These are phyloP conservation scores for Pyrenophora graminea DNA, from an alignment of 2,329 filamentous ascomycete species.

Conservation along the genomic window DNA sequence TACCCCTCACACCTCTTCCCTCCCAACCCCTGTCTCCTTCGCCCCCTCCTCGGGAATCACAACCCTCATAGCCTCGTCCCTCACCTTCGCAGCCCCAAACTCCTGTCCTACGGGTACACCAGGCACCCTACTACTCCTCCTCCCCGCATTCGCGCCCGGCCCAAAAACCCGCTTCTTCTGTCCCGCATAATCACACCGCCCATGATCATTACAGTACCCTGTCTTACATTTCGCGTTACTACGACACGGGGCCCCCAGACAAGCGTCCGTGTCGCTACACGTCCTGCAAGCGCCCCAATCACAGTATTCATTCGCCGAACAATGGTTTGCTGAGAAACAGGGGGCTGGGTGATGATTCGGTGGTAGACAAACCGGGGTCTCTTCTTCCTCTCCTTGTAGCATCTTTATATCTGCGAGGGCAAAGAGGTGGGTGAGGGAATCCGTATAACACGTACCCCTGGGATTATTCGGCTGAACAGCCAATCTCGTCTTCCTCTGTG, in stretches of 20 bases:
- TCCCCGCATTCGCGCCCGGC: slow-evolving; percentile 23
- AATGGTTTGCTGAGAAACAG: slow-evolving; percentile 30
- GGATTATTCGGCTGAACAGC: slow-evolving; percentile 11
- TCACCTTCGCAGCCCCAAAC: slow-evolving; percentile 37
- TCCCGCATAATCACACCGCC: slow-evolving; percentile 35
- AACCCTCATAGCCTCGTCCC: slow-evolving; percentile 36
- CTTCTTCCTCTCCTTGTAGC: neutral
- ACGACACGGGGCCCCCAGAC: slow-evolving; percentile 32
- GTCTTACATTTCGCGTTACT: slow-evolving; percentile 40
- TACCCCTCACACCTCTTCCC: no score
- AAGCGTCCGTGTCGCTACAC: slow-evolving; percentile 24
- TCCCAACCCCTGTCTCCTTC: slow-evolving; percentile 23
- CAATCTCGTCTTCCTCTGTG: slow-evolving; percentile 3
- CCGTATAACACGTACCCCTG: slow-evolving; percentile 24
- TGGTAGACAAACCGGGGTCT: slow-evolving; percentile 9
- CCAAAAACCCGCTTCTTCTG: slow-evolving; percentile 28
- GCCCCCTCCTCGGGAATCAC: slow-evolving; percentile 31
- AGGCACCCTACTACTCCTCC: slow-evolving; percentile 21
- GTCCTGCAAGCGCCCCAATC: slow-evolving; percentile 33
- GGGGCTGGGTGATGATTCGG: slow-evolving; percentile 23
- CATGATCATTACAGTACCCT: slow-evolving; percentile 37
- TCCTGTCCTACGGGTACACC: slow-evolving; percentile 29
- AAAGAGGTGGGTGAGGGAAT: slow-evolving; percentile 21
- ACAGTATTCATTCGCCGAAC: slow-evolving; percentile 34
- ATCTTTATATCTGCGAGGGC: neutral